These are phyloP conservation scores for Hymenoscyphus repandus DNA, from an alignment of 2,329 filamentous ascomycete genomes.

Conservation along the genomic window DNA sequence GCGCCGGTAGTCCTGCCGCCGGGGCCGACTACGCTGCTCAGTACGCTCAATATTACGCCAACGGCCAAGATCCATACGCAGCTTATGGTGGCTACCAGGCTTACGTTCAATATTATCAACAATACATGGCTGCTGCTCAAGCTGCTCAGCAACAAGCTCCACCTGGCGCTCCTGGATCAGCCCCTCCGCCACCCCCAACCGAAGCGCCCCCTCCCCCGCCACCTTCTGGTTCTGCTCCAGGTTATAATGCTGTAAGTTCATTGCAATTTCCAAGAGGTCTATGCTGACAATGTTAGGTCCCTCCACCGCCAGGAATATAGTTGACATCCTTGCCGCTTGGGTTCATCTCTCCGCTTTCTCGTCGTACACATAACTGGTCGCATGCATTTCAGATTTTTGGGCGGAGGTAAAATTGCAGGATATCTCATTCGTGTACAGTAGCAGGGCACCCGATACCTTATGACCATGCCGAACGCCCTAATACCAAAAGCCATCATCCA, in stretches of 20 bases:
- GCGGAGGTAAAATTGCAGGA: conserved; percentile 16
- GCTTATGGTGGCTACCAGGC: conserved; percentile 85
- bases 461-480: neutral
- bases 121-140: conserved; percentile 57
- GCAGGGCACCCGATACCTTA: conserved; percentile 4
- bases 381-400: conserved; percentile 3
- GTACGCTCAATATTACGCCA: conserved; percentile 75
- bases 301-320: conserved; percentile 45
- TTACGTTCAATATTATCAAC: conserved; percentile 68
- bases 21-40: conserved; percentile 68
- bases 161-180: conserved; percentile 41
- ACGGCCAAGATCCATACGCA: conserved; percentile 72
- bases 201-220: conserved; percentile 58
- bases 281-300: conserved; percentile 34
- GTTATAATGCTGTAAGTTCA: conserved; percentile 52
- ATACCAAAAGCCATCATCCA: conserved; percentile 20
- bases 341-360: conserved; percentile 4
- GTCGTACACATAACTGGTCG: neutral
- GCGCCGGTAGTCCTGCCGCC: conserved; percentile 39
- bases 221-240: conserved; percentile 45
- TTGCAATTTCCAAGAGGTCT: neutral
- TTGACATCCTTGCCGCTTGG: conserved; percentile 4
- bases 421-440: conserved; percentile 23
- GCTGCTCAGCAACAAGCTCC: conserved; percentile 43
- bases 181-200: conserved; percentile 51